Conservation (phyloP, 495 filamentous ascomycete genomes). For the Entonaema liquescens region DNA sequence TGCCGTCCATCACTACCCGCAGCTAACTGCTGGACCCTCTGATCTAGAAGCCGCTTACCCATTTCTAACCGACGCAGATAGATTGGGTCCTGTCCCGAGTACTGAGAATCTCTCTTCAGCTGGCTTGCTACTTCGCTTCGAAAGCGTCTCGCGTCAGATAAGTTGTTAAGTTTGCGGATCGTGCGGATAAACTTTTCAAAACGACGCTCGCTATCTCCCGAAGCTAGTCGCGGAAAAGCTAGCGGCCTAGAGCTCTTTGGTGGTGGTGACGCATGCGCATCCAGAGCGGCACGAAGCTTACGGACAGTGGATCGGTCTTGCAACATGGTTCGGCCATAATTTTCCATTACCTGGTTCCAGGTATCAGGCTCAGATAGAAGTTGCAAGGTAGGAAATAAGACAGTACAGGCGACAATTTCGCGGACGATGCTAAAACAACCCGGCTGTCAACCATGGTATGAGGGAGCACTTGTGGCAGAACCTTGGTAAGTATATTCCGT, state of each 20-base stretch:
- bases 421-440: constrained; percentile 80
- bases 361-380: constrained; percentile 88
- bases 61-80: constrained; percentile 90
- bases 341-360: constrained; percentile 96
- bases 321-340: constrained; percentile 83
- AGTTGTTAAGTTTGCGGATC: constrained; percentile 85
- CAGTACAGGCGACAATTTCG: constrained; percentile 83
- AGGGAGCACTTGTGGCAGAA: constrained; percentile 82
- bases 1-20: constrained; percentile 65
- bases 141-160: constrained; percentile 93
- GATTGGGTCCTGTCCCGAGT: constrained; percentile 80
- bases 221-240: constrained; percentile 69
- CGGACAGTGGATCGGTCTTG: constrained; percentile 96
- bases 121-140: constrained; percentile 93
- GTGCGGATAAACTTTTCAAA: constrained; percentile 95
- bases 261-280: constrained; percentile 90
- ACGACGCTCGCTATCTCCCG: constrained; percentile 81
- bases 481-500: constrained; percentile 69
- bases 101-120: constrained; percentile 81
- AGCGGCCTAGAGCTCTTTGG: constrained; percentile 70
- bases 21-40: constrained; percentile 85
- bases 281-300: constrained; percentile 90
- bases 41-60: constrained; percentile 88
- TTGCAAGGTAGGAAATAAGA: constrained; percentile 74
- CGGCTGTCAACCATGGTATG: constrained; percentile 76